Evolutionary conservation across 2,329 filamentous ascomycete genomes (phyloP).

Genomic region (Purpureocillium lavendulum): DNA sequence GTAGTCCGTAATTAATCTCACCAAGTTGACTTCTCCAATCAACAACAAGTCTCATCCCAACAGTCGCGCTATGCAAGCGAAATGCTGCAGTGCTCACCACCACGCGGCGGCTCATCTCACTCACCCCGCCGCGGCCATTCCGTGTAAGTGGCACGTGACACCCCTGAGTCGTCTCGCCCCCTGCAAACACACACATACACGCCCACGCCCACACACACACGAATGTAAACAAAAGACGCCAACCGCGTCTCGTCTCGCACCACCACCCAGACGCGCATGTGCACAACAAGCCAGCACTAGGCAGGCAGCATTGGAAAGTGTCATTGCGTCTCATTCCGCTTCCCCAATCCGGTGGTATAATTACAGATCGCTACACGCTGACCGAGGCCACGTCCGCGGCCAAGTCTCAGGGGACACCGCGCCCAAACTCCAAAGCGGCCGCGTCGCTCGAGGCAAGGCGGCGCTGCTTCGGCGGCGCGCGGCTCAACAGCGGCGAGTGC

Average conservation of each 20-base stretch:
- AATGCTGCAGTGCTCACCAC: too few species aligned
- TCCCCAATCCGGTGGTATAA: conserved; percentile 6
- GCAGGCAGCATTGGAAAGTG: not conserved
- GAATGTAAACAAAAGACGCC: not conserved
- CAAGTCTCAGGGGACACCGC: conserved; percentile 2
- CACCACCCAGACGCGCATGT: not conserved
- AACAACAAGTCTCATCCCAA: too few species aligned
- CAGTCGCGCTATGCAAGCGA: too few species aligned
- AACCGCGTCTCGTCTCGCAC: not conserved
- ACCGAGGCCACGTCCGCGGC: not conserved
- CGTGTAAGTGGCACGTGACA: not conserved
- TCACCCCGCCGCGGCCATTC: too few species aligned
- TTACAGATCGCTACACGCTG: conserved; percentile 7
- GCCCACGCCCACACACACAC: not conserved
- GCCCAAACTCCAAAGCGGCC: not conserved
- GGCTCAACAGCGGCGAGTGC: not conserved
- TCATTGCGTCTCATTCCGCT: conserved; percentile 5
- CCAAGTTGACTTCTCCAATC: too few species aligned
- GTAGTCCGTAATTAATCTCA: too few species aligned
- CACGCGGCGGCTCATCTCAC: too few species aligned
- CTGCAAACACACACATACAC: too few species aligned
- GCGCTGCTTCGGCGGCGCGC: too few species aligned
- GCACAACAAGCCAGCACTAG: not conserved
- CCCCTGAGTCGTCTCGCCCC: not conserved
- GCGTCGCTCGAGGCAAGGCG: too few species aligned